Percentiles rank a stretch among this genome's conserved stretches.
phyloP scores from a whole-genome alignment of 2,329 filamentous ascomycete genomes.

The Thyridium curvatum region DNA sequence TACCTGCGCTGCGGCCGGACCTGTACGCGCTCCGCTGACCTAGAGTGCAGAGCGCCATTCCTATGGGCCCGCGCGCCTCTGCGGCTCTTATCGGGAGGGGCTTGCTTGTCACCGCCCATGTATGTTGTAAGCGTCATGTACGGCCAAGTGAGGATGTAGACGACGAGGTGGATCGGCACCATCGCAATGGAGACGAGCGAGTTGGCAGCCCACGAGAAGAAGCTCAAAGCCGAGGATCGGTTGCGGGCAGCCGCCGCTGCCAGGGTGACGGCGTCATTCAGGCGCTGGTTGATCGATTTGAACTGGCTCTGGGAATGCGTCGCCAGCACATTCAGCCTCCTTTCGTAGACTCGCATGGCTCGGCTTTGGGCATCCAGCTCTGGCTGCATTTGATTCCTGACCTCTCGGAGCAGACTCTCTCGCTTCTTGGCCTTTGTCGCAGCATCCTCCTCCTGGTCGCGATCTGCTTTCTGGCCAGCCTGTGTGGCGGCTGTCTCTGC shows the following conservation, averaged over 20 bases:
- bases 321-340: slow-evolving; percentile 70
- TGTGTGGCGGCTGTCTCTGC: slow-evolving; percentile 16
- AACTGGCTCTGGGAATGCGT: slow-evolving; percentile 73
- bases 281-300: slow-evolving; percentile 60
- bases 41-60: too few species aligned
- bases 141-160: slow-evolving; percentile 35
- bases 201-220: slow-evolving; percentile 31
- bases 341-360: slow-evolving; percentile 86
- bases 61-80: not conserved
- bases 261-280: slow-evolving; percentile 75
- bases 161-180: slow-evolving; percentile 33
- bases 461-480: slow-evolving; percentile 14
- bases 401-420: slow-evolving; percentile 40
- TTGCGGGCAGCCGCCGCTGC: slow-evolving; percentile 65
- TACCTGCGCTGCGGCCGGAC: too few species aligned
- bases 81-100: slow-evolving; percentile 4
- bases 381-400: slow-evolving; percentile 63
- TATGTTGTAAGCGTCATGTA: slow-evolving; percentile 29
- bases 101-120: slow-evolving; percentile 19
- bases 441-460: slow-evolving; percentile 14
- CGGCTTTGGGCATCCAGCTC: slow-evolving; percentile 85
- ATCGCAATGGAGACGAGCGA: slow-evolving; percentile 24
- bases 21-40: too few species aligned
- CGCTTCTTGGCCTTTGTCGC: slow-evolving; percentile 28
- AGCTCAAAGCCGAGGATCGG: slow-evolving; percentile 22